phyloP scores from a whole-genome alignment of 2,329 filamentous ascomycete species.

The Ceratocystis diversiconidia region DNA sequence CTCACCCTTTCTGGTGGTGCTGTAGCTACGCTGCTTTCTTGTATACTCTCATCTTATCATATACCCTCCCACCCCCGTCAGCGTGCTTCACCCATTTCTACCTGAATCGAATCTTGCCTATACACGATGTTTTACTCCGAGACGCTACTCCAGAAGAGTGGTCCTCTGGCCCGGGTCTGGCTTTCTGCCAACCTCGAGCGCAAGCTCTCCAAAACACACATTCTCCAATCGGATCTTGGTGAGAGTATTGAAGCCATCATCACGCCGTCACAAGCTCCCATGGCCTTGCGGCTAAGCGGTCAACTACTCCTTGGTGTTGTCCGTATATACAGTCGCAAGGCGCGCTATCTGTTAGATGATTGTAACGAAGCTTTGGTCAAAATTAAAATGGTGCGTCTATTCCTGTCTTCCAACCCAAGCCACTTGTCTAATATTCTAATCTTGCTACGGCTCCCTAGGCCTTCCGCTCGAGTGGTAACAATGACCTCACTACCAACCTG shows the following conservation, averaged over 20 bases:
- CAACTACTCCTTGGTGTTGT: constrained; percentile 92
- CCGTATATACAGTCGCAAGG: constrained; percentile 93
- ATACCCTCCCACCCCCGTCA: not conserved
- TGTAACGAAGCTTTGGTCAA: constrained; percentile 96
- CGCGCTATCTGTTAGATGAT: constrained; percentile 88
- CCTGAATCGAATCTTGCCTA: constrained; percentile 14
- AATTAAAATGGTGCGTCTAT: constrained; percentile 75
- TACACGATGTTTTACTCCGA: constrained; percentile 90
- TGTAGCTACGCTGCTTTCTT: not conserved
- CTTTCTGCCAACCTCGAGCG: constrained; percentile 94
- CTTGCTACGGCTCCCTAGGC: constrained; percentile 40
- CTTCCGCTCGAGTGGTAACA: constrained; percentile 85
- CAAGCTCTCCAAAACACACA: constrained; percentile 94
- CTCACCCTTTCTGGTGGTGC: not conserved
- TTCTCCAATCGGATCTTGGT: constrained; percentile 85
- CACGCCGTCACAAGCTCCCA: constrained; percentile 78
- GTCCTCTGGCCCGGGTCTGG: constrained; percentile 94
- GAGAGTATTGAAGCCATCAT: constrained; percentile 94
- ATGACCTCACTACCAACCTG: constrained; percentile 77
- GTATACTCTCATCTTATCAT: constrained; percentile 1
- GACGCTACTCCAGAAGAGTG: constrained; percentile 88
- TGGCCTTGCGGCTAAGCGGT: constrained; percentile 85
- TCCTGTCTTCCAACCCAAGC: too few relatives aligned
- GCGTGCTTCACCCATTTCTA: not conserved
- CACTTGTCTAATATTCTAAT: too few relatives aligned